Evolutionary conservation across 2,329 filamentous ascomycete genomes (phyloP), one percentile per base, ranked within the genome.

Genomic region (Rhinocladiella similis): DNA sequence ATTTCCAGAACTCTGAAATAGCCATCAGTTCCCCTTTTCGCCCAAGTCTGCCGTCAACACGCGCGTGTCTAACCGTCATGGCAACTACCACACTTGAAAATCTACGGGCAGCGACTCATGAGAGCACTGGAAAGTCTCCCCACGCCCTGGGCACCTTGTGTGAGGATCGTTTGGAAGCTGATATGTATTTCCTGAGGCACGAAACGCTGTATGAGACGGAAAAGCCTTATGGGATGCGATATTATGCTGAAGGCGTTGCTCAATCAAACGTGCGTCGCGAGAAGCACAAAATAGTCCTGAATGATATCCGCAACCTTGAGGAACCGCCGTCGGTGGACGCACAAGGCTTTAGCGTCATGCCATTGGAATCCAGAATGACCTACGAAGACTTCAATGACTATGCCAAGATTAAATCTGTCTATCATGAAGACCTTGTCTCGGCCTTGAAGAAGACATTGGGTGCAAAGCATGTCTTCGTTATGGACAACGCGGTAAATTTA

Each of bases 321-420:
- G 22, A 47, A 7, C 43, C 43, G 43, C 38, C 38, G 10, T 20
- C 18, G 18, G 18, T 47, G 13, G 43, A 13, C 7, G 14, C 14
- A 47, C 18, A 47, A 20, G 43, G 43, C 18, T 47, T 47, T 27
- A 27, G 22, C 18, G 22, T 47, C 43, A 47, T 47, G 43, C 43
- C 3, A 20, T 20, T 52, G 49, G 38, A 52, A 39, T 47, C 49
- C 14, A 22, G 36, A 39, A 52, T 52, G 49, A 10, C 33, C 14
- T 47, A 47, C 36, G 49, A 52, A 47, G 49, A 52, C 36, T 52
- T 52, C 25, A 29, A 52, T 16, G 39, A 52, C 38, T n/a, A 52
- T 16, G 10, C 14, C 33, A 52, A 52, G 49, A 47, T 52, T 35
- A 46, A 52, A 20, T 22, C 33, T 18, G 20, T 52, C 36, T 52